phyloP scores from a whole-genome alignment of 2,329 filamentous ascomycete genomes.

The Kalaharituber pfeilii region DNA sequence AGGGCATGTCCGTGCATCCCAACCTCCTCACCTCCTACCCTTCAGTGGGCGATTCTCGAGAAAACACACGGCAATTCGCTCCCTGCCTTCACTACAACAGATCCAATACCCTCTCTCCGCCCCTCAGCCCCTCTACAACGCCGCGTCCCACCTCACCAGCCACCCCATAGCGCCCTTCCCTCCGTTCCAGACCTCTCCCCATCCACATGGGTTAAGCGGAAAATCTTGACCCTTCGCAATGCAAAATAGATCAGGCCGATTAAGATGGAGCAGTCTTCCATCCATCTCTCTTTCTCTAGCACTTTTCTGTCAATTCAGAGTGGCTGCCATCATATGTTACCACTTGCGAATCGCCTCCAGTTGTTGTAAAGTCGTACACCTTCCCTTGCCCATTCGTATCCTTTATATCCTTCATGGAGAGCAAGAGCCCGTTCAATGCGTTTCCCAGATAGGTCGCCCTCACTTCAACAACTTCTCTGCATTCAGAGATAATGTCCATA shows the following conservation, averaged over 20 bases:
- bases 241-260: conserved; percentile 1
- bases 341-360: not conserved
- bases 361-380: not conserved
- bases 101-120: no score
- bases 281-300: not conserved
- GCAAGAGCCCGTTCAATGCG: not conserved
- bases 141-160: no score
- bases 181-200: no score
- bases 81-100: no score
- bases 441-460: not conserved
- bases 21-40: no score
- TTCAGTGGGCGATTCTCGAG: no score
- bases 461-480: conserved; percentile 5
- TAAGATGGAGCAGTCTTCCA: not conserved
- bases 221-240: conserved; percentile 3
- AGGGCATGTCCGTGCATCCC: no score
- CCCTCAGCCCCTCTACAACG: no score
- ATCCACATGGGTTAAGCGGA: no score
- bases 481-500: not conserved
- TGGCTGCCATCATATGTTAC: not conserved
- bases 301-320: not conserved
- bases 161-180: no score
- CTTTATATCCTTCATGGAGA: not conserved
- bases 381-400: not conserved
- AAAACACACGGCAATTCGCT: no score